Base-by-base conservation (phyloP, 768 basidiomycete species). In the Leccinellum albellum region DNA sequence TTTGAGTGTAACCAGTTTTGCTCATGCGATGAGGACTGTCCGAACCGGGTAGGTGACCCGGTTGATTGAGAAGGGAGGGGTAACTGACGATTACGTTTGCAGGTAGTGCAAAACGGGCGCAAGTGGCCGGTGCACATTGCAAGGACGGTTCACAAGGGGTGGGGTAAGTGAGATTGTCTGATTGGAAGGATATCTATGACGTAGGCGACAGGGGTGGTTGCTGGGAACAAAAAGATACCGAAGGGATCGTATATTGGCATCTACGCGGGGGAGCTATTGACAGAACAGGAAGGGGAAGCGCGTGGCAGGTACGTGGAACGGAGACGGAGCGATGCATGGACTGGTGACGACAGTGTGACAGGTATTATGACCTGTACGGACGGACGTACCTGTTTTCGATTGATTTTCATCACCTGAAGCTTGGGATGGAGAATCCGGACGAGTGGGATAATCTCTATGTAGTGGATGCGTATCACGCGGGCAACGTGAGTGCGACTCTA, bases 1-100 rank as follows among this genome's bases (percentile, higher is more conserved):
- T 89, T 89, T 63, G 94, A 97, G 71, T 97, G 94, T 67, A 92
- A 94, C 65, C 84, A 81, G 45, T 75, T 84, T 28, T 97, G 94
- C 67, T 79, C 79, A 2, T 97, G 94, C 72, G 85, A 85, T 14
- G 87, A 89, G 2, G 83, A 87, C 45, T 97, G 94, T 68, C 76
- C 75, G 50, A 96, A 95, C 72, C 74, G 93, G 71, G 93, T 94
- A 65, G 42, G 50, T 53, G 14, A 37, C 1, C 8, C 14, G 4
- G 24, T 10, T n/a, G 42, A 29, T 48, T 20, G n/a, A 10, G n/a
- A 5, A 20, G 51, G 29, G 44, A 24, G 3, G 15, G 9, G 31
- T 48, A 50, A 13, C 44, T 45, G 3, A 55, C 48, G 20, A 4
- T 47, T 12, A 56, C 21, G 51, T 6, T 12, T 32, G 2, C 55